Percentiles rank a stretch among this genome's conserved stretches.
phyloP scores from a whole-genome alignment of 2,329 filamentous ascomycete genomes.

The Elsinoe necatrix region DNA sequence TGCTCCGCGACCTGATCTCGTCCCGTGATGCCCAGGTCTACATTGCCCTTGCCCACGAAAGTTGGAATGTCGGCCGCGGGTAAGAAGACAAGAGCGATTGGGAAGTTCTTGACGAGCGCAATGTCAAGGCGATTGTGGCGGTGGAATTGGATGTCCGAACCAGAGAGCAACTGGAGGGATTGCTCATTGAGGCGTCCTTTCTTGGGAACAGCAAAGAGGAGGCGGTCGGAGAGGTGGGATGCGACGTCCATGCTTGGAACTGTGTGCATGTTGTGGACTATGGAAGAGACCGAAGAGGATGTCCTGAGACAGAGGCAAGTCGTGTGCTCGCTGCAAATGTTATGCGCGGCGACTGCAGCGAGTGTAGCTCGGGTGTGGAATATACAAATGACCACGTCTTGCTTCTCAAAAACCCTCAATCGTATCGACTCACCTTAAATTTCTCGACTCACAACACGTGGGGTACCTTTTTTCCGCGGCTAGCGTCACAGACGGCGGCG shows the following conservation, averaged over 20 bases:
- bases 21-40: conserved; percentile 91
- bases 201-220: conserved; percentile 97
- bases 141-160: conserved; percentile 93
- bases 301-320: background rate
- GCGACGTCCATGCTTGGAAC: conserved; percentile 32
- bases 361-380: background rate
- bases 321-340: background rate
- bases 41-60: conserved; percentile 88
- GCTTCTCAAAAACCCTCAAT: background rate
- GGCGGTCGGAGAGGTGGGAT: conserved; percentile 68
- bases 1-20: conserved; percentile 89
- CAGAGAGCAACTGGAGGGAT: conserved; percentile 80
- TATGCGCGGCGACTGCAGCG: background rate
- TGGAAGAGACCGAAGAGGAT: background rate
- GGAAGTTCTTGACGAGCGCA: conserved; percentile 92
- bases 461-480: conserved; percentile 1
- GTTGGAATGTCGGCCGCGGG: conserved; percentile 95
- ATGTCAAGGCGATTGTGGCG: conserved; percentile 94
- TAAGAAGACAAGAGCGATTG: conserved; percentile 91
- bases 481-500: background rate
- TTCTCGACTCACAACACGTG: conserved; percentile 5
- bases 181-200: conserved; percentile 91
- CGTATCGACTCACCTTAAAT: background rate
- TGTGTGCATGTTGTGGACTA: conserved; percentile 21
- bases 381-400: background rate